Conservation (phyloP, 2,329 filamentous ascomycete species). For the Polytolypa hystricis region DNA sequence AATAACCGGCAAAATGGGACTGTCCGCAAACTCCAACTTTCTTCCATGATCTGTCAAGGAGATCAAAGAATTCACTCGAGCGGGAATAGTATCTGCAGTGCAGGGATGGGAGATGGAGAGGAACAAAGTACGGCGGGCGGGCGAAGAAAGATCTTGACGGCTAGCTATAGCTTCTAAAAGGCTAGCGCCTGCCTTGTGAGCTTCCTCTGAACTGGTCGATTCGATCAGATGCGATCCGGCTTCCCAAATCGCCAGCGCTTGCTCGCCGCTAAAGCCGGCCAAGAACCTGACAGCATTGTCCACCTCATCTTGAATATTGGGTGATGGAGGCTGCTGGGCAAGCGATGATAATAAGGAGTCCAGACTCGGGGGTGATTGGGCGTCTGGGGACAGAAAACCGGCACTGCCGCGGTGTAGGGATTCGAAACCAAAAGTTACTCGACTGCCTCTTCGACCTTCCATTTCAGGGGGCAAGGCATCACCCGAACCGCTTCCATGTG, state of each 20-base stretch:
- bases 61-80: conserved; percentile 29
- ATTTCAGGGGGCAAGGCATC: conserved; percentile 21
- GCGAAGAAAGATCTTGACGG: conserved; percentile 29
- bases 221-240: conserved; percentile 28
- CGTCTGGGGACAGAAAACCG: conserved; percentile 25
- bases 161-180: conserved; percentile 27
- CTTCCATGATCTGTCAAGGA: conserved; percentile 33
- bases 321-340: conserved; percentile 23
- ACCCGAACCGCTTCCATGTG: conserved; percentile 20
- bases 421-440: conserved; percentile 26
- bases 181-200: conserved; percentile 24
- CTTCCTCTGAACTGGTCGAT: conserved; percentile 24
- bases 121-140: conserved; percentile 24
- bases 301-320: conserved; percentile 29
- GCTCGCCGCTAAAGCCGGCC: conserved; percentile 28
- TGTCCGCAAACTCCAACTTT: conserved; percentile 30
- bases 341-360: conserved; percentile 26
- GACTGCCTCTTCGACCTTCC: conserved; percentile 24
- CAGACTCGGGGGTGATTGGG: conserved; percentile 27
- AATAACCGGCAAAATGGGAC: conserved; percentile 29
- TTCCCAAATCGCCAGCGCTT: conserved; percentile 31
- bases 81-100: conserved; percentile 26
- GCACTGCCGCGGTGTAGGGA: conserved; percentile 33
- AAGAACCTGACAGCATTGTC: conserved; percentile 24
- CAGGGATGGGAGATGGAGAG: conserved; percentile 25